Evolutionary conservation across 441 rosid species (phyloP).

Genomic region (Daphne laureola): DNA sequence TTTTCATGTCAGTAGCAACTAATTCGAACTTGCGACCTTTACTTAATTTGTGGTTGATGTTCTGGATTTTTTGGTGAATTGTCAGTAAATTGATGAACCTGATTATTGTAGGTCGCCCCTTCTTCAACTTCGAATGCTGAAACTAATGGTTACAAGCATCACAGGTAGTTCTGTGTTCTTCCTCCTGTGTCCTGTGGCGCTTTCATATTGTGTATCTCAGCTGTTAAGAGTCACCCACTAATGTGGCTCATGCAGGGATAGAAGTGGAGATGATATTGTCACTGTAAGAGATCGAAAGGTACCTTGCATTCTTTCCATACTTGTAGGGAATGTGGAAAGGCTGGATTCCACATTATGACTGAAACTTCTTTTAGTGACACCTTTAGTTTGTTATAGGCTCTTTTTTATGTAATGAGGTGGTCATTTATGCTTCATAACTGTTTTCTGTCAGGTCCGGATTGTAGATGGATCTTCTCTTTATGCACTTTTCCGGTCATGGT

Average conservation of each 20-base stretch:
- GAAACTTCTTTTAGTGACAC: background rate
- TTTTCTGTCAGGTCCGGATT: conserved; percentile 45
- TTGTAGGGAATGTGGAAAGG: background rate
- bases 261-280: conserved; percentile 37
- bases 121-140: conserved; percentile 42
- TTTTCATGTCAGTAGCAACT: too few relatives aligned
- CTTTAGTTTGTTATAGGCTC: background rate
- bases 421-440: background rate
- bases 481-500: conserved; percentile 83
- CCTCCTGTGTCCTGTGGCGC: background rate
- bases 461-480: conserved; percentile 69
- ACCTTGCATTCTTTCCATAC: background rate
- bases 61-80: too few relatives aligned
- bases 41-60: too few relatives aligned
- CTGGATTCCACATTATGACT: too few relatives aligned
- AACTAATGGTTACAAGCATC: conserved; percentile 38
- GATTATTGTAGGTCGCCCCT: conserved; percentile 37
- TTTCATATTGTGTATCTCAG: conserved; percentile 1
- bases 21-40: too few relatives aligned
- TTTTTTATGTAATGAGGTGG: background rate
- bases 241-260: conserved; percentile 22
- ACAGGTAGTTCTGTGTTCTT: conserved; percentile 30
- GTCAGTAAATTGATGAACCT: conserved; percentile 5
- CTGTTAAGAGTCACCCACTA: conserved; percentile 1
- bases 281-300: conserved; percentile 59